Evolutionary conservation across 108 stramenopile species (phyloP).

Genomic region (Nitzschia inconspicua): DNA sequence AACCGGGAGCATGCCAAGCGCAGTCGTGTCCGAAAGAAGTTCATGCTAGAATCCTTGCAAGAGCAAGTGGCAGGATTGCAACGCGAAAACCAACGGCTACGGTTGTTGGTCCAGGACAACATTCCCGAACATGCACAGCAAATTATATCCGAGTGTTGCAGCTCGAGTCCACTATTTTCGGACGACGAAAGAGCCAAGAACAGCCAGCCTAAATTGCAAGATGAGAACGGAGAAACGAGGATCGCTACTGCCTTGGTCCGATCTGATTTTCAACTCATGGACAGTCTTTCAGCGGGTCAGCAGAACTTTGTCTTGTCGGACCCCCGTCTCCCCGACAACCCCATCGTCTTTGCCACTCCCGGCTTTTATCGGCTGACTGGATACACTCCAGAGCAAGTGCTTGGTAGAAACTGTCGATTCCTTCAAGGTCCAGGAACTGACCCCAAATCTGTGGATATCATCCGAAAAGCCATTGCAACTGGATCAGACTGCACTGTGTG

Average conservation of each 20-base stretch:
- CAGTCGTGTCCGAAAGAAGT: slow-evolving; percentile 96
- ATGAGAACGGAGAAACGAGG: slow-evolving; percentile 13
- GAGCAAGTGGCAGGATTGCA: slow-evolving; percentile 86
- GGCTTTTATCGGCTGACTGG: slow-evolving; percentile 95
- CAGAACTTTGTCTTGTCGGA: slow-evolving; percentile 92
- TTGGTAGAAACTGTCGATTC: slow-evolving; percentile 98
- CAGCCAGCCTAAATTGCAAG: neutral
- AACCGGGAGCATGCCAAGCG: slow-evolving; percentile 98
- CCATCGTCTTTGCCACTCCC: slow-evolving; percentile 88
- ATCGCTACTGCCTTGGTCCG: slow-evolving; percentile 49
- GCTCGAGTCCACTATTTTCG: slow-evolving; percentile 65
- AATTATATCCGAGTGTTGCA: slow-evolving; percentile 80
- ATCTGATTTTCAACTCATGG: slow-evolving; percentile 81
- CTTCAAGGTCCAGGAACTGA: slow-evolving; percentile 95
- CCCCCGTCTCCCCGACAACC: slow-evolving; percentile 97
- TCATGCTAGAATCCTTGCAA: slow-evolving; percentile 96
- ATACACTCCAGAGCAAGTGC: slow-evolving; percentile 88
- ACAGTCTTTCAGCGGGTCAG: slow-evolving; percentile 76
- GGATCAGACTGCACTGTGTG: slow-evolving; percentile 89
- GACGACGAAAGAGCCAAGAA: slow-evolving; percentile 12
- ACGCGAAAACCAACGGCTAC: slow-evolving; percentile 82
- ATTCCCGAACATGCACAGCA: slow-evolving; percentile 76
- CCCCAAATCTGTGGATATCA: slow-evolving; percentile 87
- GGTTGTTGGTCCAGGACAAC: slow-evolving; percentile 76
- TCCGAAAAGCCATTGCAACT: slow-evolving; percentile 74